Percentiles rank a stretch among this genome's conserved stretches.
phyloP scores from a whole-genome alignment of 768 basidiomycete genomes.

The Tulasnella sp. region DNA sequence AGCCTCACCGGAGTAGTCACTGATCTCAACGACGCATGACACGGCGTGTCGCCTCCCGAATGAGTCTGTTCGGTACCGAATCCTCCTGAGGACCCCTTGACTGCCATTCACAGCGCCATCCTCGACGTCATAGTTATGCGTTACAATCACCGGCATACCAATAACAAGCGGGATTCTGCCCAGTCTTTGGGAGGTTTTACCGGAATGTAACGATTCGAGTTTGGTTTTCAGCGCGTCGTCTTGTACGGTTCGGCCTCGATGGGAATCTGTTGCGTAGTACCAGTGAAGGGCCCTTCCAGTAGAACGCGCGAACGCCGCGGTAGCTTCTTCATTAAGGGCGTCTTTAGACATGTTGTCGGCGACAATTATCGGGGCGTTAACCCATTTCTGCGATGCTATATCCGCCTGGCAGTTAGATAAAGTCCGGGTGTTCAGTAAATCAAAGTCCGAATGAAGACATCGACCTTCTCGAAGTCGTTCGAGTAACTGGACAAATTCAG shows the following conservation, averaged over 20 bases:
- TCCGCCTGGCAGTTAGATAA: not conserved
- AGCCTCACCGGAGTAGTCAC: not conserved
- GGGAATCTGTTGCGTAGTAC: not conserved
- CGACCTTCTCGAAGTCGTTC: not conserved
- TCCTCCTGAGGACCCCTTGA: slow-evolving; percentile 17
- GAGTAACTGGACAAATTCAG: not conserved
- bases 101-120: slow-evolving; percentile 31
- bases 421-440: not conserved
- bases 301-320: not conserved
- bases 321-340: not conserved
- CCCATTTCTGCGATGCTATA: not conserved
- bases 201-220: not conserved
- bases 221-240: not conserved
- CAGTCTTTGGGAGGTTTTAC: not conserved
- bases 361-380: not conserved
- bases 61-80: slow-evolving; percentile 20
- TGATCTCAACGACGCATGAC: slow-evolving; percentile 22
- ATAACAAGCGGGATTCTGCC: not conserved
- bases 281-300: not conserved
- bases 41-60: slow-evolving; percentile 15
- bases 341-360: slow-evolving; percentile 8
- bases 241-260: not conserved
- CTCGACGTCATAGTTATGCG: slow-evolving; percentile 30
- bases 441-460: not conserved
- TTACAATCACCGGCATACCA: slow-evolving; percentile 12